These are phyloP conservation scores for Neurospora sp. DNA, from an alignment of 495 filamentous ascomycete genomes.

Conservation along the genomic window DNA sequence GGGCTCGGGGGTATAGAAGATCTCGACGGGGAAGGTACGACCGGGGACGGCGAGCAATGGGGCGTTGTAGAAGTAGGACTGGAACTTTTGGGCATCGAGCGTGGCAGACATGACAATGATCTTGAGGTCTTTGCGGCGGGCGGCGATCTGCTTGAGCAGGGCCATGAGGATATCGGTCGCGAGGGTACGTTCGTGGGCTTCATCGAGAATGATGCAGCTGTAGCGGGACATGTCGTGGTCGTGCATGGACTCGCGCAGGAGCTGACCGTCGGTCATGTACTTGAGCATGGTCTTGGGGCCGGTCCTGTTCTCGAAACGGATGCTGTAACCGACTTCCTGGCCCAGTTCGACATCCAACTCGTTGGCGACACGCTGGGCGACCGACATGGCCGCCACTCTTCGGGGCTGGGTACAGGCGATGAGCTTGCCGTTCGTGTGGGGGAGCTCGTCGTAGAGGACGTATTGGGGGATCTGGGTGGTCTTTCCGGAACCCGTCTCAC, in stretches of 20 bases:
- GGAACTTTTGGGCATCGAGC: constrained; percentile 94
- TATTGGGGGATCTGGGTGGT: constrained; percentile 99
- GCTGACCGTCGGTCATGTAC: constrained; percentile 99
- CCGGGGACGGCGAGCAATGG: constrained; percentile 91
- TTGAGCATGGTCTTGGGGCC: constrained; percentile 85
- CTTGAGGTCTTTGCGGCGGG: constrained; percentile 75
- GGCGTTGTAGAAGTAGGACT: constrained; percentile 92
- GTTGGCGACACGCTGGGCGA: constrained; percentile 93
- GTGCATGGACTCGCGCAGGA: constrained; percentile 95
- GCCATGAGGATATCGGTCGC: constrained; percentile 96
- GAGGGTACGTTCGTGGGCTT: constrained; percentile 92
- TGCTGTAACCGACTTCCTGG: constrained; percentile 96
- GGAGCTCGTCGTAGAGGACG: constrained; percentile 92
- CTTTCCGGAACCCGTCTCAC: constrained; percentile 98
- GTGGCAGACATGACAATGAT: constrained; percentile 99
- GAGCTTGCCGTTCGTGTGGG: constrained; percentile 71
- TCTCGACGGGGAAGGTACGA: constrained; percentile 91
- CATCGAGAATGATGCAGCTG: constrained; percentile 96
- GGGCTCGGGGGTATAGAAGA: constrained; percentile 95
- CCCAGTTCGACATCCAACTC: constrained; percentile 93
- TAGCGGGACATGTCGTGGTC: constrained; percentile 85
- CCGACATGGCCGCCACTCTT: constrained; percentile 97
- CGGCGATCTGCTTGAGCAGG: constrained; percentile 75
- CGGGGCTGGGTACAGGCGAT: constrained; percentile 97
- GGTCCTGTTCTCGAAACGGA: constrained; percentile 96